phyloP scores from a whole-genome alignment of 257 asterid species.

The Coffea eugenioides region DNA sequence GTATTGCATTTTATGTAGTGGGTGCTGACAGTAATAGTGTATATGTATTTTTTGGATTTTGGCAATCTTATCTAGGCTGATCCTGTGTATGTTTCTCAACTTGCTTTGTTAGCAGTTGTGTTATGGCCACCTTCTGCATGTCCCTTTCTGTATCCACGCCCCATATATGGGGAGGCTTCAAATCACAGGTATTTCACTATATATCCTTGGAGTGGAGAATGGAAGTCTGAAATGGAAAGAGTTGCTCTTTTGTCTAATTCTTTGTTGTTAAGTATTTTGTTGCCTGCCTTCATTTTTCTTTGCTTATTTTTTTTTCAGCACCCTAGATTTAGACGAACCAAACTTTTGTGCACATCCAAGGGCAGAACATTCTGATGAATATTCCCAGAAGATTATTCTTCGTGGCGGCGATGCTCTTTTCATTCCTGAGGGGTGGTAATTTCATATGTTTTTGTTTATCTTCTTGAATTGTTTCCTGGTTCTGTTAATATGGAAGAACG shows the following conservation, averaged over 20 bases:
- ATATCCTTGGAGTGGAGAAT: conserved; percentile 4
- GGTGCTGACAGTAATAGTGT: too few relatives aligned
- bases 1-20: too few relatives aligned
- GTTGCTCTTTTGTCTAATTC: too few relatives aligned
- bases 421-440: conserved; percentile 98
- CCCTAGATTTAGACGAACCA: conserved; percentile 59
- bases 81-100: neutral
- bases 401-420: conserved; percentile 91
- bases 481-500: neutral
- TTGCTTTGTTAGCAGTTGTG: conserved; percentile 49
- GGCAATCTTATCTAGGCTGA: neutral
- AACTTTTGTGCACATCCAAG: conserved; percentile 61
- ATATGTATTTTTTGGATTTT: neutral
- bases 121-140: conserved; percentile 96
- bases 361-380: conserved; percentile 50
- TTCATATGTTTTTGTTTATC: conserved; percentile 9
- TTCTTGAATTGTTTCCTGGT: conserved; percentile 1
- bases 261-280: conserved; percentile 6
- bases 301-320: conserved; percentile 44
- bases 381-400: conserved; percentile 77
- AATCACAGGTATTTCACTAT: conserved; percentile 69
- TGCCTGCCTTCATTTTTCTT: conserved; percentile 5
- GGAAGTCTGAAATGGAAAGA: neutral
- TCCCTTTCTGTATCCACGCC: conserved; percentile 71
- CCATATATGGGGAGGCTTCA: conserved; percentile 92